Percentiles rank a stretch among this genome's conserved stretches.
These are phyloP conservation scores for Heritiera littoralis DNA, from an alignment of 345 rosid species.

Conservation along the genomic window DNA sequence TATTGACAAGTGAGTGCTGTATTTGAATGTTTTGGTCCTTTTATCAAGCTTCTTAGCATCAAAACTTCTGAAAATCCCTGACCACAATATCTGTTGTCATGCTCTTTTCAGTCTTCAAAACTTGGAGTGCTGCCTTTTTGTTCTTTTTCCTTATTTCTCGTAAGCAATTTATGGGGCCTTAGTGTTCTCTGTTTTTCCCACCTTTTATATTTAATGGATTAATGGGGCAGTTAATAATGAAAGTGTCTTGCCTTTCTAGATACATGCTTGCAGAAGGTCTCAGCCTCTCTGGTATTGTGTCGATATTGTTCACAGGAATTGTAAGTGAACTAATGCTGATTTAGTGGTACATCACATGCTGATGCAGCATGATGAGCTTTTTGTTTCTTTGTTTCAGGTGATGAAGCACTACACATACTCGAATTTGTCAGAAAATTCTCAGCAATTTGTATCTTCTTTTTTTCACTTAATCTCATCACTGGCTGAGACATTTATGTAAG, in stretches of 20 bases:
- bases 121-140: constrained; percentile 97
- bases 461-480: constrained; percentile 94
- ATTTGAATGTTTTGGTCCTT: not conserved
- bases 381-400: constrained; percentile 47
- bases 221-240: constrained; percentile 9
- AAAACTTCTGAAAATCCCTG: not conserved
- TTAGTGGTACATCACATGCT: not conserved
- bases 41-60: constrained; percentile 8
- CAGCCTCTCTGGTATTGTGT: constrained; percentile 97
- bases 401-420: constrained; percentile 96
- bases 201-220: not conserved
- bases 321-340: constrained; percentile 46
- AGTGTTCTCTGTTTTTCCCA: constrained; percentile 8
- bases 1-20: constrained; percentile 84
- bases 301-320: constrained; percentile 94
- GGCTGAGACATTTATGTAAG: constrained; percentile 96
- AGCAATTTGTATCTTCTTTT: constrained; percentile 87
- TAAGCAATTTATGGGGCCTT: constrained; percentile 39
- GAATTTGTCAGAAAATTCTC: constrained; percentile 91
- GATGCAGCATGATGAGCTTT: constrained; percentile 18
- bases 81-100: constrained; percentile 12
- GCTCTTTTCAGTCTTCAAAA: constrained; percentile 78
- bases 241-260: constrained; percentile 36
- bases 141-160: constrained; percentile 96
- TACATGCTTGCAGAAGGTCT: constrained; percentile 99